Conservation (phyloP, 805 yeast genomes). For the Lipomyces japonicus region DNA sequence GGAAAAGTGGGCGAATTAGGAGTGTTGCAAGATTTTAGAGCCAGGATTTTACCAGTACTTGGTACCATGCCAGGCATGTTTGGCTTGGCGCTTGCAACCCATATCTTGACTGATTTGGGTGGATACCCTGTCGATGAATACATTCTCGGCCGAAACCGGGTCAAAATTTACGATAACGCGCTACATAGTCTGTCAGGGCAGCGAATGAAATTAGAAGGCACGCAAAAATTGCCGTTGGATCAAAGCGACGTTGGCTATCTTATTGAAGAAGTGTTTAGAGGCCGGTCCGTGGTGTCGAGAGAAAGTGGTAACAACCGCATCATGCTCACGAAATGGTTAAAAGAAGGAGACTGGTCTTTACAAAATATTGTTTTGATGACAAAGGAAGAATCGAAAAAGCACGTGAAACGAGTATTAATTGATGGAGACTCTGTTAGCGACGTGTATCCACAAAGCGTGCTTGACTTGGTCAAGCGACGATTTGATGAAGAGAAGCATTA, state of each 20-base stretch:
- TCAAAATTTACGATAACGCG: conserved; percentile 78
- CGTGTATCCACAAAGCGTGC: conserved; percentile 58
- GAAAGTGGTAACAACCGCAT: conserved; percentile 70
- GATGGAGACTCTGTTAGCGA: conserved; percentile 42
- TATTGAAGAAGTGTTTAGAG: conserved; percentile 87
- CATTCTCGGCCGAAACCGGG: conserved; percentile 82
- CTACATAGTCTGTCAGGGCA: conserved; percentile 84
- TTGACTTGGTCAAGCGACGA: conserved; percentile 58
- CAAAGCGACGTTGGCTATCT: conserved; percentile 74
- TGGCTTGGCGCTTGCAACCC: conserved; percentile 85
- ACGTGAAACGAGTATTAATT: conserved; percentile 66
- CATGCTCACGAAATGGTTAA: conserved; percentile 83
- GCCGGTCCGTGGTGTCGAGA: conserved; percentile 76
- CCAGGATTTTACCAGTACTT: conserved; percentile 88
- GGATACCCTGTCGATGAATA: conserved; percentile 74
- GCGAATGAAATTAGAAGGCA: conserved; percentile 67
- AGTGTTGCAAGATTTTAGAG: conserved; percentile 85
- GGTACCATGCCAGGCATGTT: conserved; percentile 98
- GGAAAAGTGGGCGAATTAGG: conserved; percentile 85
- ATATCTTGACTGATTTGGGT: conserved; percentile 69
- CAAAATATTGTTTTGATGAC: conserved; percentile 87
- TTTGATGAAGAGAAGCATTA: conserved; percentile 74
- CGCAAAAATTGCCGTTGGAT: conserved; percentile 60
- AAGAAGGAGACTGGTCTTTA: conserved; percentile 54
- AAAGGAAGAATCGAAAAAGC: conserved; percentile 75